Conservation (phyloP, 2,329 filamentous ascomycete genomes). For the Colletotrichum musicola region DNA sequence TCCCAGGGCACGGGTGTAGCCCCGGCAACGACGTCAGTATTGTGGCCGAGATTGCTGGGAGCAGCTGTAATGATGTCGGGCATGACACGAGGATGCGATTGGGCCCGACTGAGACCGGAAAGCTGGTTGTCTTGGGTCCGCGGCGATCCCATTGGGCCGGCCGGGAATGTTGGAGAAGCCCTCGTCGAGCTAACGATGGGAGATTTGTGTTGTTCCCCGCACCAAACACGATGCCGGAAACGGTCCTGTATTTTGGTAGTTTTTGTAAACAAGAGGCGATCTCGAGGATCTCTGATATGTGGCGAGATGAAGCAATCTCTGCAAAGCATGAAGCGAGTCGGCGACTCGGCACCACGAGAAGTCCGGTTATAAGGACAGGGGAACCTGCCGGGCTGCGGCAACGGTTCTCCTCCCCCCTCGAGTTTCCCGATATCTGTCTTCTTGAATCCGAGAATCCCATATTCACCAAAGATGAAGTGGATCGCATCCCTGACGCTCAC, state of each 20-base stretch:
- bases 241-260: neutral
- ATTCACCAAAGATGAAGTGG: conserved; percentile 18
- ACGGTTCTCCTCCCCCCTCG: neutral
- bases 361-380: neutral
- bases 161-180: conserved; percentile 15
- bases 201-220: neutral
- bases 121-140: conserved; percentile 9
- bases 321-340: too few species aligned
- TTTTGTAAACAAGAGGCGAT: conserved; percentile 6
- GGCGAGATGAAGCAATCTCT: conserved; percentile 13
- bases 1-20: neutral
- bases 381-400: too few species aligned
- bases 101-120: neutral
- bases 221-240: neutral
- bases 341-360: too few species aligned
- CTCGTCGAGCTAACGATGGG: neutral
- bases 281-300: neutral
- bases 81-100: neutral
- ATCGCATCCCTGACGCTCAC: conserved; percentile 12
- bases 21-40: conserved; percentile 3
- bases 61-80: neutral
- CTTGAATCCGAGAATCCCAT: neutral
- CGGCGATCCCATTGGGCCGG: neutral
- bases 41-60: neutral
- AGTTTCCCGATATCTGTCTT: neutral